Evolutionary conservation across 2,329 filamentous ascomycete genomes (phyloP).

Genomic region (Sphaerulina populicola): DNA sequence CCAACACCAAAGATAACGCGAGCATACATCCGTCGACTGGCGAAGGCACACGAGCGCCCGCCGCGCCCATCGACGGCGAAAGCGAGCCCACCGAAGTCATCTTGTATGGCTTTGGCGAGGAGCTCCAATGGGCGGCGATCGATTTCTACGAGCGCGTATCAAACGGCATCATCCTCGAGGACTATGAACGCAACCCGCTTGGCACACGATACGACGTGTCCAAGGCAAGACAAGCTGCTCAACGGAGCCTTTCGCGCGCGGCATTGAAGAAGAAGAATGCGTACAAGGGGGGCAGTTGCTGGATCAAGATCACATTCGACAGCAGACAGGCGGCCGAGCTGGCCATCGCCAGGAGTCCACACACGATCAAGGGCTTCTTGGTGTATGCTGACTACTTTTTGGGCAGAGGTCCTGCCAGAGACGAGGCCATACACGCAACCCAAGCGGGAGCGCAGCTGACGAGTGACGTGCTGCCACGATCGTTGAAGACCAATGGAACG

Average conservation of each 20-base stretch:
- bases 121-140: constrained; percentile 70
- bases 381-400: constrained; percentile 44
- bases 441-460: constrained; percentile 30
- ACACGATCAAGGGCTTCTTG: constrained; percentile 41
- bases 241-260: constrained; percentile 58
- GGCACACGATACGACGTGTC: constrained; percentile 66
- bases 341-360: constrained; percentile 42
- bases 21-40: constrained; percentile 26
- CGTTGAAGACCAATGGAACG: constrained; percentile 29
- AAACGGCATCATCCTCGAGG: constrained; percentile 73
- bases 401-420: constrained; percentile 38
- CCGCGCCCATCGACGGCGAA: constrained; percentile 32
- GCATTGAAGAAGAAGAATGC: constrained; percentile 72
- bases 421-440: constrained; percentile 37
- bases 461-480: constrained; percentile 23
- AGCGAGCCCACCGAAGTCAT: constrained; percentile 64
- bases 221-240: constrained; percentile 61
- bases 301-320: constrained; percentile 59
- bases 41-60: constrained; percentile 2
- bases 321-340: constrained; percentile 42
- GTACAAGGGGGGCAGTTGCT: constrained; percentile 77
- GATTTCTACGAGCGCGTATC: constrained; percentile 81
- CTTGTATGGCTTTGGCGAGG: constrained; percentile 69
- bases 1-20: constrained; percentile 27
- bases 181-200: constrained; percentile 81